phyloP scores from a whole-genome alignment of 1,139 yeast genomes.

The Hansenula sp. region DNA sequence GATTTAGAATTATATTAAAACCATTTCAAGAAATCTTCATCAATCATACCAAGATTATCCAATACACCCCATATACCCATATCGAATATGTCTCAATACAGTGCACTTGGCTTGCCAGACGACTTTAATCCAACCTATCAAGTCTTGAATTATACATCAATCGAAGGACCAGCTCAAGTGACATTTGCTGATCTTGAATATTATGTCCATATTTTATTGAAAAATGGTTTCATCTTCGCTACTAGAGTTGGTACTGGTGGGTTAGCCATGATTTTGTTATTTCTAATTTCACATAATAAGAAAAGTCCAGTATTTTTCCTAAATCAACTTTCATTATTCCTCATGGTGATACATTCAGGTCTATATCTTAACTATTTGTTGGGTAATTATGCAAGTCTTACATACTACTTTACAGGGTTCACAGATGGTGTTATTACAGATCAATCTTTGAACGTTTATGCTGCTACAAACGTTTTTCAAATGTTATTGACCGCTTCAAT shows the following conservation, averaged over 20 bases:
- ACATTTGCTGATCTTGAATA: slow-evolving; percentile 28
- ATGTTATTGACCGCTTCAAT: slow-evolving; percentile 55
- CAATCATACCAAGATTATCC: too few species aligned
- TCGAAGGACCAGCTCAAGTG: slow-evolving; percentile 23
- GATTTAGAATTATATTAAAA: background rate
- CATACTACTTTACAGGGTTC: slow-evolving; percentile 50
- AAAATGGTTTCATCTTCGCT: slow-evolving; percentile 37
- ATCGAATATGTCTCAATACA: background rate
- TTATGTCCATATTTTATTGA: slow-evolving; percentile 15
- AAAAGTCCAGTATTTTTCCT: slow-evolving; percentile 66
- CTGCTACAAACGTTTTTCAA: slow-evolving; percentile 59
- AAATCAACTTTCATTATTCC: slow-evolving; percentile 55
- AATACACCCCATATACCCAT: background rate
- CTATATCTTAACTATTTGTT: slow-evolving; percentile 51
- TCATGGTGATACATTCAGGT: slow-evolving; percentile 54
- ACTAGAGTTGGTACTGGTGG: slow-evolving; percentile 38
- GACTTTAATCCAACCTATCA: slow-evolving; percentile 23
- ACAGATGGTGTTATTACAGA: slow-evolving; percentile 28
- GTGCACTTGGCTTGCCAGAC: slow-evolving; percentile 1
- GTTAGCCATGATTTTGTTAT: slow-evolving; percentile 33
- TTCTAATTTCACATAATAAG: slow-evolving; percentile 42
- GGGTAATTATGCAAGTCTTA: slow-evolving; percentile 47
- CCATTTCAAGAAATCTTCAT: background rate
- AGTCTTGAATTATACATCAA: slow-evolving; percentile 28
- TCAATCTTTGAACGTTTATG: slow-evolving; percentile 38